These are phyloP conservation scores for Fusarium nisikadoi DNA, from an alignment of 2,329 filamentous ascomycete species.

Conservation along the genomic window DNA sequence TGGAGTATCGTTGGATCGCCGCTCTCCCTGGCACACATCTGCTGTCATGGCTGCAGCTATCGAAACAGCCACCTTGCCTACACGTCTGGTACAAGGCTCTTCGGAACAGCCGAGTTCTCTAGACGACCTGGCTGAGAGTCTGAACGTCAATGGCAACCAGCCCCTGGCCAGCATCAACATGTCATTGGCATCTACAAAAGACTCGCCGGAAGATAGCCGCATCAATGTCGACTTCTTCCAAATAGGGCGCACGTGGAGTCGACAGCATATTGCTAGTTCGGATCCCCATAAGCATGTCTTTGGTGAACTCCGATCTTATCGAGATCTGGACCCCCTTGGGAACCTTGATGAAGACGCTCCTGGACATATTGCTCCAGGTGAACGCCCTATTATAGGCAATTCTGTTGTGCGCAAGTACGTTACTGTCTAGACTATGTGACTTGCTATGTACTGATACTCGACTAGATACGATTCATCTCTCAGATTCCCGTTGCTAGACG, in stretches of 20 bases:
- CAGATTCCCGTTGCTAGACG: constrained; percentile 81
- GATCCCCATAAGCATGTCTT: constrained; percentile 43
- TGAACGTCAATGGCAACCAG: constrained; percentile 83
- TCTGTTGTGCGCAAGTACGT: constrained; percentile 46
- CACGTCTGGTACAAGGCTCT: constrained; percentile 67
- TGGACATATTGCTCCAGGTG: constrained; percentile 1
- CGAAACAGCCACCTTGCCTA: constrained; percentile 82
- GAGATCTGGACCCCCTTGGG: constrained; percentile 27
- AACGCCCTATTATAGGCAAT: constrained; percentile 42
- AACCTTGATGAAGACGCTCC: constrained; percentile 5
- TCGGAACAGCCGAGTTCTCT: constrained; percentile 60
- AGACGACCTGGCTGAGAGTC: constrained; percentile 69
- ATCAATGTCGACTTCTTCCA: constrained; percentile 49
- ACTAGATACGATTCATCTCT: constrained; percentile 62
- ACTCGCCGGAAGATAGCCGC: constrained; percentile 44
- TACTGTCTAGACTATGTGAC: not conserved
- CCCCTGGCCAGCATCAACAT: constrained; percentile 80
- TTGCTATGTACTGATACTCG: not conserved
- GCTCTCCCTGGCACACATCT: constrained; percentile 82
- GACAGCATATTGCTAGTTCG: constrained; percentile 13
- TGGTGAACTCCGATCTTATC: constrained; percentile 43
- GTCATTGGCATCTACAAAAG: constrained; percentile 58
- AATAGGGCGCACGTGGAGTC: constrained; percentile 34
- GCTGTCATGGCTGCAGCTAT: constrained; percentile 80
- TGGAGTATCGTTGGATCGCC: constrained; percentile 68